Conservation (phyloP, 192 early-diverging fungal species). For the Umbelopsis vinacea region DNA sequence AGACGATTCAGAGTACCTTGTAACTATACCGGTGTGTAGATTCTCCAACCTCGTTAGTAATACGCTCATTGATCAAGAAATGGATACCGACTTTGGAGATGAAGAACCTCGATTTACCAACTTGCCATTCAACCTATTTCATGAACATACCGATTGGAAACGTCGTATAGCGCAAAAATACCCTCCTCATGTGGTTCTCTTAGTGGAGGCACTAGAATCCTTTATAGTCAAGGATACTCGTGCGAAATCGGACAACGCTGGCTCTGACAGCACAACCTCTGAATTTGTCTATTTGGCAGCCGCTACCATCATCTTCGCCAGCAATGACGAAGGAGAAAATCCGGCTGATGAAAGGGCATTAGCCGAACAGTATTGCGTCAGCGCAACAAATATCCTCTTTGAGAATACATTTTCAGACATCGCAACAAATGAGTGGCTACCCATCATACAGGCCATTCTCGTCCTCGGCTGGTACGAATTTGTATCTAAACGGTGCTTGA, state of each 20-base stretch:
- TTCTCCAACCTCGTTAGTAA: not conserved
- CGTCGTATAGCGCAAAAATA: not conserved
- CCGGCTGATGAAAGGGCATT: not conserved
- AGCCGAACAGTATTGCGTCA: not conserved
- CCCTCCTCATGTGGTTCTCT: conserved; percentile 4
- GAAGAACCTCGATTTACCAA: not conserved
- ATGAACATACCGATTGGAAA: not conserved
- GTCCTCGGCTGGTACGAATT: conserved; percentile 4
- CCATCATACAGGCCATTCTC: conserved; percentile 4
- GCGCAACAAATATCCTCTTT: conserved; percentile 3
- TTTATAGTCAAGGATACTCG: not conserved
- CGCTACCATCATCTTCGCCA: not conserved
- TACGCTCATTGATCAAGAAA: not conserved
- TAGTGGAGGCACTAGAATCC: not conserved
- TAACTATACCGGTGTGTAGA: conserved; percentile 34
- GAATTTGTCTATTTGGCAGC: not conserved
- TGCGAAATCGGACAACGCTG: too few species aligned
- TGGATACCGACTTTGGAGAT: not conserved
- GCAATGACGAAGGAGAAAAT: not conserved
- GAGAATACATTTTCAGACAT: conserved; percentile 11
- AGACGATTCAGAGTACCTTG: conserved; percentile 40
- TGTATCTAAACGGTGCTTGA: not conserved
- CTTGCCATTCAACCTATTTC: not conserved
- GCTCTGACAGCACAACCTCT: not conserved
- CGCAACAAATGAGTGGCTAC: not conserved